These are phyloP conservation scores for Sporisorium exsertum DNA, from an alignment of 1,284 basidiomycete genomes.

Conservation along the genomic window DNA sequence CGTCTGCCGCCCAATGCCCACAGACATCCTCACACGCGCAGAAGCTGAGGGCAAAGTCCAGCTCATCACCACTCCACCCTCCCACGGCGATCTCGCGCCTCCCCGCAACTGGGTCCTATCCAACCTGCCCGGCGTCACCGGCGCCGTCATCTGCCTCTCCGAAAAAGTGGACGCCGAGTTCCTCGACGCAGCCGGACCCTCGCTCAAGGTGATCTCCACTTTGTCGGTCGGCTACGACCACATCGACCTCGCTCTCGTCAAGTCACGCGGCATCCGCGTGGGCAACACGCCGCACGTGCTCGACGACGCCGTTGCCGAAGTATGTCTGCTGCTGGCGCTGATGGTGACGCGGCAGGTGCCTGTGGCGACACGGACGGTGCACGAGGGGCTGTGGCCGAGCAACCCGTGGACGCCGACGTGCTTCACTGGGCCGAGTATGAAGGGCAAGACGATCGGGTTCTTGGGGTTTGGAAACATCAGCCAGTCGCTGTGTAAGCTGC, in stretches of 20 bases:
- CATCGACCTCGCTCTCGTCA: slow-evolving; percentile 77
- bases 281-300: slow-evolving; percentile 93
- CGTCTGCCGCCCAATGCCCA: slow-evolving; percentile 38
- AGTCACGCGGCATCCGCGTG: slow-evolving; percentile 78
- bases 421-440: slow-evolving; percentile 79
- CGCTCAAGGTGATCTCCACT: slow-evolving; percentile 83
- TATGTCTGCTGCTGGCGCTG: slow-evolving; percentile 85
- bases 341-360: slow-evolving; percentile 86
- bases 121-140: slow-evolving; percentile 77
- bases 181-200: slow-evolving; percentile 69
- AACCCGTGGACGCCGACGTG: slow-evolving; percentile 78
- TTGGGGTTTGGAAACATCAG: slow-evolving; percentile 87
- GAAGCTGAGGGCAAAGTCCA: slow-evolving; percentile 54
- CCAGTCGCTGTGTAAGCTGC: slow-evolving; percentile 42
- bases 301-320: slow-evolving; percentile 89
- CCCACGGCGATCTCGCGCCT: slow-evolving; percentile 65
- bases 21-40: slow-evolving; percentile 27
- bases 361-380: slow-evolving; percentile 77
- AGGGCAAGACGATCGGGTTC: slow-evolving; percentile 81
- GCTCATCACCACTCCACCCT: slow-evolving; percentile 78
- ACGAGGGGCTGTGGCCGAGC: slow-evolving; percentile 77
- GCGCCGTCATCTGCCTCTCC: slow-evolving; percentile 77
- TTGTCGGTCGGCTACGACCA: slow-evolving; percentile 80
- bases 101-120: slow-evolving; percentile 80
- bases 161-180: slow-evolving; percentile 77